Conservation (phyloP, 345 rosid genomes). For the Microthlaspi erraticum region DNA sequence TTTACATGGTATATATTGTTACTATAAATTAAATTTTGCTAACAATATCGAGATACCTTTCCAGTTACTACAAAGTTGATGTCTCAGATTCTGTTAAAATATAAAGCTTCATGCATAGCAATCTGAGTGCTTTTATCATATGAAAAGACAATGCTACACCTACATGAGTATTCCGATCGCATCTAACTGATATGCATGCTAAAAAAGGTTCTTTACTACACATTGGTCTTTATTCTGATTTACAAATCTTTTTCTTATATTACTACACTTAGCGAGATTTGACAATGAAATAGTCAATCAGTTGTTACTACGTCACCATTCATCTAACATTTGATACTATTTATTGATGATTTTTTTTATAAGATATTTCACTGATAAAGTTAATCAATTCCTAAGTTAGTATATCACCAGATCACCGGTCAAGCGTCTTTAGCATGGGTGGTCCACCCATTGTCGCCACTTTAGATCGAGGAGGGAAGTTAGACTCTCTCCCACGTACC, state of each 20-base stretch:
- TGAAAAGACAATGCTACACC: slow-evolving; percentile 11
- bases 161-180: slow-evolving; percentile 31
- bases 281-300: not conserved
- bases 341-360: slow-evolving; percentile 9
- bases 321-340: slow-evolving; percentile 1
- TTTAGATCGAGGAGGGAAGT: not conserved
- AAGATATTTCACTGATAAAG: not conserved
- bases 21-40: no score
- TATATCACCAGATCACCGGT: not conserved
- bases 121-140: slow-evolving; percentile 7
- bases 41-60: no score
- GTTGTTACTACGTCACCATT: slow-evolving; percentile 3
- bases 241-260: slow-evolving; percentile 8
- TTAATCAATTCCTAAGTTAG: not conserved
- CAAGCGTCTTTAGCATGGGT: not conserved
- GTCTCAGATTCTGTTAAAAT: not conserved
- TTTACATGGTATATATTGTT: no score
- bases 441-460: not conserved
- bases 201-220: slow-evolving; percentile 34
- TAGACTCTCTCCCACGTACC: not conserved
- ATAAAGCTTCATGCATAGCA: not conserved
- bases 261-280: slow-evolving; percentile 1
- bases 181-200: slow-evolving; percentile 33
- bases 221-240: slow-evolving; percentile 13
- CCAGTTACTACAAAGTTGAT: not conserved